Conservation (phyloP, 305 asterid genomes). For the Fraxinus sp. region DNA sequence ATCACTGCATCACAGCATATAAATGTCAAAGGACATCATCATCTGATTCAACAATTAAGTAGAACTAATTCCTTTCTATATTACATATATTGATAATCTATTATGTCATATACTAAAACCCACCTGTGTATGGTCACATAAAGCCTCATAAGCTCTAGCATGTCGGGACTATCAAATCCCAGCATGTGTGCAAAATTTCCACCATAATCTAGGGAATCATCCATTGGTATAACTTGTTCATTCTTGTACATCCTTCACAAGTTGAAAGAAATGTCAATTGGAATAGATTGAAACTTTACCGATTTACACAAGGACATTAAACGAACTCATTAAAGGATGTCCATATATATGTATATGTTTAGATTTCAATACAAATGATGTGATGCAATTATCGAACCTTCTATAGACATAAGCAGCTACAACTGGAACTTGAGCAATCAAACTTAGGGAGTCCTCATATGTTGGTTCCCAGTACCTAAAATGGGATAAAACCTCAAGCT, state of each 20-base stretch:
- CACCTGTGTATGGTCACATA: slow-evolving; percentile 88
- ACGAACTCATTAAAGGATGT: not conserved
- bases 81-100: not conserved
- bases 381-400: slow-evolving; percentile 51
- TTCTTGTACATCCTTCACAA: slow-evolving; percentile 71
- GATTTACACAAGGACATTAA: not conserved
- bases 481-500: slow-evolving; percentile 20
- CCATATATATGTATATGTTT: not conserved
- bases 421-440: slow-evolving; percentile 77
- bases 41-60: slow-evolving; percentile 8
- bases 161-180: slow-evolving; percentile 77
- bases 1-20: slow-evolving; percentile 47
- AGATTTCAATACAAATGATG: not conserved
- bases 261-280: slow-evolving; percentile 12
- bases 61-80: not conserved
- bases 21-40: slow-evolving; percentile 6
- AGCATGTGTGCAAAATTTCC: slow-evolving; percentile 84
- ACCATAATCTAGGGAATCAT: slow-evolving; percentile 78
- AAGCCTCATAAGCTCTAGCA: slow-evolving; percentile 96
- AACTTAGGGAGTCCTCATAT: slow-evolving; percentile 70
- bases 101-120: slow-evolving; percentile 12
- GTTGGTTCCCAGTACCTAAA: slow-evolving; percentile 85
- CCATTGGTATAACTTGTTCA: slow-evolving; percentile 55
- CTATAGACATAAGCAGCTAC: slow-evolving; percentile 76
- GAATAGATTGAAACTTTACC: not conserved